phyloP scores from a whole-genome alignment of 2,329 filamentous ascomycete species.

The Scedosporium boydii region DNA sequence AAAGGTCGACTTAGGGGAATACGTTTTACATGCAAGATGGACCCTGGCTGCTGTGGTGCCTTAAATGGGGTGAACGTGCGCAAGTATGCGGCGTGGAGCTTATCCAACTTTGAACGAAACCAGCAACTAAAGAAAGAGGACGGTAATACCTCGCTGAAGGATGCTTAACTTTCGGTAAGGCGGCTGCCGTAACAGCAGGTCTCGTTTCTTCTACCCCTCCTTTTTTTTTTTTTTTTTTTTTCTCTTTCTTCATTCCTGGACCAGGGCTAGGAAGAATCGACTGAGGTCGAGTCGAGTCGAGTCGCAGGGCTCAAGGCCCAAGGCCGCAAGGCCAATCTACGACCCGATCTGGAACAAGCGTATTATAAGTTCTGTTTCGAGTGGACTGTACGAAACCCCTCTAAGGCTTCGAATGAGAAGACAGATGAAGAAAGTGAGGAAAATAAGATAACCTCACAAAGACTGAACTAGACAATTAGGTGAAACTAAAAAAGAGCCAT shows the following conservation, averaged over 20 bases:
- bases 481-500: background rate
- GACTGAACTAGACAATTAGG: background rate
- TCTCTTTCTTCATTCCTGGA: background rate
- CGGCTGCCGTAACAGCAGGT: too few species aligned
- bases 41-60: conserved; percentile 1
- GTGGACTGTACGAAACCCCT: background rate
- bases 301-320: background rate
- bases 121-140: too few species aligned
- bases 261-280: background rate
- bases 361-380: background rate
- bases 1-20: background rate
- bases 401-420: background rate
- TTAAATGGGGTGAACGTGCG: conserved; percentile 3
- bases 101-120: background rate
- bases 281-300: background rate
- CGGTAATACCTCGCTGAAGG: too few species aligned
- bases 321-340: background rate
- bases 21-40: background rate
- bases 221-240: background rate
- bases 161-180: too few species aligned
- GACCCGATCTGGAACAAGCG: background rate
- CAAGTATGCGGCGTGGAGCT: background rate
- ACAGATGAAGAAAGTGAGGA: background rate
- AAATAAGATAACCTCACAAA: background rate
- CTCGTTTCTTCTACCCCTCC: too few species aligned